Evolutionary conservation across 331 rosid species (phyloP).

Genomic region (Cydonia oblonga): DNA sequence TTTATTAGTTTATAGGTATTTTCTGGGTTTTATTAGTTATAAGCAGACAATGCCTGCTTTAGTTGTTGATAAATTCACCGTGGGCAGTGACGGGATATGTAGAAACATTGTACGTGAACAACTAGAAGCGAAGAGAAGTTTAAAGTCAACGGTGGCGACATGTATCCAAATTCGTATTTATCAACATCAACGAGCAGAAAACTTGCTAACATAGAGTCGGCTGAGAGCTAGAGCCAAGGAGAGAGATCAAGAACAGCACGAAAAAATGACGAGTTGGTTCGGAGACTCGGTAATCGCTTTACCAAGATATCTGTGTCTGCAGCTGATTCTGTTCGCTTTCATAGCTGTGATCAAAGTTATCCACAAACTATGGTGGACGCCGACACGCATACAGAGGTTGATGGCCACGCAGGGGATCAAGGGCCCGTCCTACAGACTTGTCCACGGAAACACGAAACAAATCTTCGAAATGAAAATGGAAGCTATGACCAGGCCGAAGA

Average conservation of each 20-base stretch:
- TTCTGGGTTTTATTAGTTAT: too few species aligned
- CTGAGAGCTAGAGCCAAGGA: background rate
- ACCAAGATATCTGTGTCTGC: background rate
- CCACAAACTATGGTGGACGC: constrained; percentile 12
- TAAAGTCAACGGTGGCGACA: too few species aligned
- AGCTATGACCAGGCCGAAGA: constrained; percentile 12
- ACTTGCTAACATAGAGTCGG: too few species aligned
- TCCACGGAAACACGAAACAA: constrained; percentile 14
- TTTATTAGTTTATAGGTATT: too few species aligned
- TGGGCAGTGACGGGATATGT: too few species aligned
- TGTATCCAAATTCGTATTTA: too few species aligned
- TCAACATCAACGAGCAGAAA: too few species aligned
- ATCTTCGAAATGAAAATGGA: constrained; percentile 9
- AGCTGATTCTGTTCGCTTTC: background rate
- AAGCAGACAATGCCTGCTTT: too few species aligned
- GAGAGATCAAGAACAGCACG: background rate
- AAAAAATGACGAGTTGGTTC: background rate
- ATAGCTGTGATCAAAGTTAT: background rate
- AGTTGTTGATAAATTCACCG: too few species aligned
- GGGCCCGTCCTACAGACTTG: constrained; percentile 23
- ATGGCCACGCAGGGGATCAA: constrained; percentile 22
- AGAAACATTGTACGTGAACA: too few species aligned
- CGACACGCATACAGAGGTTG: constrained; percentile 1
- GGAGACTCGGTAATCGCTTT: background rate
- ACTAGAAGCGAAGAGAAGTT: too few species aligned